Base-by-base conservation (phyloP, 257 asterid genomes). In the Verbena officinalis region DNA sequence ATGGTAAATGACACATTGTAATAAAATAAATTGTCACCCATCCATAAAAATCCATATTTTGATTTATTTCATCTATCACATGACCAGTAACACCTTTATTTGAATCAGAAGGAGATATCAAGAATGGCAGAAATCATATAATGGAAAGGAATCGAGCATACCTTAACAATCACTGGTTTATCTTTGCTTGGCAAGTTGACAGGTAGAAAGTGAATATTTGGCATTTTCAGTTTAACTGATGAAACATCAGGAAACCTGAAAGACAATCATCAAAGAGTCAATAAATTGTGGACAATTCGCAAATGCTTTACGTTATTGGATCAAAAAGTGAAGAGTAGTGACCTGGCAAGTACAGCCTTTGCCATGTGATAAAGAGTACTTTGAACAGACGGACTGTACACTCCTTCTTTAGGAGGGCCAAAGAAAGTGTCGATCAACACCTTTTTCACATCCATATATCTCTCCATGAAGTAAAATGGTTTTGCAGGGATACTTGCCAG, bases 301-400 rank as follows among this genome's bases (percentile, higher is more conserved):
- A 42, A 38, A 38, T 7, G 48, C 10, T 10, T 42, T 9, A 42
- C 10, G n/a, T 11, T 9, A 2, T 7, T 10, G 3, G 51, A 1
- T n/a, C 23, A 34, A 34, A 20, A 57, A 39, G 57, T 20, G 50
- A 34, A 52, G n/a, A 62, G 38, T 9, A 20, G 44, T 59, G 48
- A 90, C 99, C 96, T 84, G 83, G 73, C 81, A 69, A 94, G 97
- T 72, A 84, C 91, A 16, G 83, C 82, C 80, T 84, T 86, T 59
- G 84, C 99, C 93, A 90, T 84, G 65, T 78, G 74, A 70, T 83
- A 88, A 24, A 94, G 95, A 56, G 97, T 88, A 62, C 84, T 83
- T 69, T 94, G 97, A 79, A 90, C 99, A 60, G 99, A 94, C 38
- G 97, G 95, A 63, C 99, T 90, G 81, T 88, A 94, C 20, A 88